phyloP scores from a whole-genome alignment of 2,329 filamentous ascomycete genomes.

The Leptographium lundbergii region DNA sequence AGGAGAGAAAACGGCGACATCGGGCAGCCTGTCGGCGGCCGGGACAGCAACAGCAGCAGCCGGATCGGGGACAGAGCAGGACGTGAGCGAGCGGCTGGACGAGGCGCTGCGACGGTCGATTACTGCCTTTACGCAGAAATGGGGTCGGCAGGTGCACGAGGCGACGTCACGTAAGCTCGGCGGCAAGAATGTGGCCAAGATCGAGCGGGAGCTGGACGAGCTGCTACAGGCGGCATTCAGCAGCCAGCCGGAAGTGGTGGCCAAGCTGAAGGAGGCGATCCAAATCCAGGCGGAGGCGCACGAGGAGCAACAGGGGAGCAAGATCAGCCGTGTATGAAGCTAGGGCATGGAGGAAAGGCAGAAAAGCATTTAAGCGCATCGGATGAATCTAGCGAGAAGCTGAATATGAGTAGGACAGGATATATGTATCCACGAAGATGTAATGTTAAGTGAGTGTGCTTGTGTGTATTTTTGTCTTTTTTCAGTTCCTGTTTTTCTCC shows the following conservation, averaged over 20 bases:
- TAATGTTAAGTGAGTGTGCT: too few species aligned
- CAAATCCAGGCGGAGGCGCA: conserved; percentile 42
- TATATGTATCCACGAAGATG: too few species aligned
- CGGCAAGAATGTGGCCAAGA: conserved; percentile 35
- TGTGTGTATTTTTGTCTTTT: too few species aligned
- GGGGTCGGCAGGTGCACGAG: conserved; percentile 38
- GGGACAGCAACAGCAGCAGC: conserved; percentile 21
- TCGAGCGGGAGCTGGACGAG: conserved; percentile 43
- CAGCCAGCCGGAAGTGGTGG: conserved; percentile 44
- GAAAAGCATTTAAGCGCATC: background rate
- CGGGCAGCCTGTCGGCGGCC: conserved; percentile 12
- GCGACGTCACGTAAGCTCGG: conserved; percentile 33
- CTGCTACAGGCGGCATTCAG: conserved; percentile 45
- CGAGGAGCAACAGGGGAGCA: conserved; percentile 22
- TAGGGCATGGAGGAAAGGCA: too few species aligned
- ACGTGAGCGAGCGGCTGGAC: conserved; percentile 53
- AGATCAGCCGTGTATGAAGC: conserved; percentile 8
- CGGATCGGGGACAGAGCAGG: conserved; percentile 24
- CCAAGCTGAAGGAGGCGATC: conserved; percentile 49
- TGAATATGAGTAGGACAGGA: too few species aligned
- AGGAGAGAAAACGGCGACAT: background rate
- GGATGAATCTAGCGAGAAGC: background rate
- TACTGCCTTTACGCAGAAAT: conserved; percentile 48
- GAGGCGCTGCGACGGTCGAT: conserved; percentile 50
- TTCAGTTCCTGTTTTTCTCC: too few species aligned